Base-by-base conservation (phyloP, 1,284 basidiomycete species). In the Tilletia indica region DNA sequence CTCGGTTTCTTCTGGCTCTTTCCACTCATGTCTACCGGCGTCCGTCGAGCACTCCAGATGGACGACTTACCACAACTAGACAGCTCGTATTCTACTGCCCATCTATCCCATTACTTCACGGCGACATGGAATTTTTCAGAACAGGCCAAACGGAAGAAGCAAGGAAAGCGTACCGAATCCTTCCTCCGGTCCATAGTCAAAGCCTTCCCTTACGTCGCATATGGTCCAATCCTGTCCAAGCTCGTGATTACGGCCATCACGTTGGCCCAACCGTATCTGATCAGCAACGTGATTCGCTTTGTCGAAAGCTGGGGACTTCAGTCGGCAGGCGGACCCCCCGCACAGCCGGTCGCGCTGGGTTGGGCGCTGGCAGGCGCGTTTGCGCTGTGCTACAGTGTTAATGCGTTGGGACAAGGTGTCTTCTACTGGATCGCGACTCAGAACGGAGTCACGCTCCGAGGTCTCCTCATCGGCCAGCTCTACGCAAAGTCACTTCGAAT, bases 281-380 rank as follows among this genome's bases (percentile, higher is more conserved):
- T 82, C 67, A 73, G 73, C 38, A 70, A 74, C 31, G 79, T 80
- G 4, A 75, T 82, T 8, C 67, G 71, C 31, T 82, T 82, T 47
- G 76, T 79, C 14, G 76, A 80, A 66, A 74, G 72, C 2, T 78
- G 75, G 64, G 71, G 69, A 2, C 51, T 47, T 9, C 16, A 68
- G 6, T 16, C 54, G 6, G 68, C 68, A 12, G 70, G 56, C 31
- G 72, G 74, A 36, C 16, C 73, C 36, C 39, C 70, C 6, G 70
- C 71, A 2, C 74, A 78, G 47, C 78, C 81, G 11, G 72, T 73
- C 12, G 76, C 70, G 25, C 75, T 76, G 36, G 81, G 81, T 4
- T 82, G 80, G 80, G 77, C 77, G 12, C 72, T 82, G 9, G 80
- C 79, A 1, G 81, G 78, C 11, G 81, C 81, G 1, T 82, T 76